Evolutionary conservation across 192 early-diverging fungal species (phyloP).

Genomic region (Polychytrium aggregatum): DNA sequence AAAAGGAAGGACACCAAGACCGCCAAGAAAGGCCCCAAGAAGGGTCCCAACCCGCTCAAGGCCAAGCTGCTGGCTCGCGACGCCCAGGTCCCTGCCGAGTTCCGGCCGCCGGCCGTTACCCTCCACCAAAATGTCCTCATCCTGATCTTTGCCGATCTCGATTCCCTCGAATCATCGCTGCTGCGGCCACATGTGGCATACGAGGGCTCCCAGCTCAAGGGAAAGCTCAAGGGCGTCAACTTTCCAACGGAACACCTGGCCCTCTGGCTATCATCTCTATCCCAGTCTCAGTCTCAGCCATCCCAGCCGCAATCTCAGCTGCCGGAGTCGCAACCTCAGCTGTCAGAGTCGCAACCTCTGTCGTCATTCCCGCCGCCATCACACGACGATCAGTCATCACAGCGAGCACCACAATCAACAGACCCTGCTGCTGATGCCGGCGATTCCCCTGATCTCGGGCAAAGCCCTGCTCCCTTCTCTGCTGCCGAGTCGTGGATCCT

Average conservation of each 20-base stretch:
- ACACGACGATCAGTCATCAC: no score
- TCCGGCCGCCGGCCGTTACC: no score
- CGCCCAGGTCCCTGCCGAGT: no score
- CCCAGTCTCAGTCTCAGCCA: not conserved
- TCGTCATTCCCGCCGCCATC: no score
- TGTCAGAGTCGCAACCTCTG: no score
- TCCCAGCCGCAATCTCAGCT: not conserved
- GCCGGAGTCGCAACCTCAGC: not conserved
- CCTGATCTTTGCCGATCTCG: slow-evolving; percentile 12
- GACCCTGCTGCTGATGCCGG: not conserved
- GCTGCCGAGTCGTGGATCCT: no score
- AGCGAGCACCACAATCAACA: no score
- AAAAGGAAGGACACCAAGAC: no score
- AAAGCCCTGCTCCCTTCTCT: no score
- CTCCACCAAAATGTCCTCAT: slow-evolving; percentile 11
- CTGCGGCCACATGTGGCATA: slow-evolving; percentile 31
- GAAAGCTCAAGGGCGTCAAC: slow-evolving; percentile 40
- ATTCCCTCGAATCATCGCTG: slow-evolving; percentile 15
- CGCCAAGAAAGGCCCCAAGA: no score
- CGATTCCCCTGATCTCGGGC: not conserved
- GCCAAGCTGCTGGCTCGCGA: no score
- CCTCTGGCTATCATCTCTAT: slow-evolving; percentile 11
- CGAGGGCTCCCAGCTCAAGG: slow-evolving; percentile 31
- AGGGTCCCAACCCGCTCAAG: no score
- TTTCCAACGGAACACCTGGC: slow-evolving; percentile 14